Percentiles rank a stretch among this genome's conserved stretches.
Conservation (phyloP, 163 green algal genomes). For the Volvox carteri region DNA sequence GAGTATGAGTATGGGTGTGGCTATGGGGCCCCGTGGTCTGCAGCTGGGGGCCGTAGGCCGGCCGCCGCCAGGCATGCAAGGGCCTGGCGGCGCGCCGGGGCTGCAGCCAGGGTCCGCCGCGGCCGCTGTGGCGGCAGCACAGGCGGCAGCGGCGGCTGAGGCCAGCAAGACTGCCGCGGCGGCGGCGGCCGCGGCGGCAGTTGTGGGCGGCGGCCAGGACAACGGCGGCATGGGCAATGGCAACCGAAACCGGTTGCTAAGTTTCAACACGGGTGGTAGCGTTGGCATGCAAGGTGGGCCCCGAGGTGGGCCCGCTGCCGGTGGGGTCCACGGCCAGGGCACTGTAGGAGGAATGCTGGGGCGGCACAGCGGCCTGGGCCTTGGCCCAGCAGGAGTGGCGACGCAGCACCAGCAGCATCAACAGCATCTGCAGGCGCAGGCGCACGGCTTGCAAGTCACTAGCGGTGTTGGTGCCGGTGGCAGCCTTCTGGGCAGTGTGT, state of each 20-base stretch:
- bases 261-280: background rate
- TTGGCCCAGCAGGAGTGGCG: background rate
- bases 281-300: background rate
- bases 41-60: background rate
- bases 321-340: background rate
- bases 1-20: background rate
- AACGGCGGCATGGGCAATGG: background rate
- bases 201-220: conserved; percentile 21
- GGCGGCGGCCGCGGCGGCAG: conserved; percentile 22
- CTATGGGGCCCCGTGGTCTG: background rate
- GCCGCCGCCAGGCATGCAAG: background rate
- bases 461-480: no score
- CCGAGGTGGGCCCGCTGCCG: background rate
- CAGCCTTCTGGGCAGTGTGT: background rate
- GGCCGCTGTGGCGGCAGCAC: conserved; percentile 20
- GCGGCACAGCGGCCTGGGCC: background rate
- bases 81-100: background rate
- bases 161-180: conserved; percentile 21
- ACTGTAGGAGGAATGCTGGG: background rate
- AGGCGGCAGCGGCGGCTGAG: conserved; percentile 5
- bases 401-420: background rate
- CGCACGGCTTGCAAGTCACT: background rate
- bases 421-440: background rate
- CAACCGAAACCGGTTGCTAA: background rate
- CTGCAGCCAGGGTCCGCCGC: background rate